Evolutionary conservation across 2,329 filamentous ascomycete species (phyloP), one percentile per base, ranked within the genome.

Genomic region (Xylariaceae sp.): DNA sequence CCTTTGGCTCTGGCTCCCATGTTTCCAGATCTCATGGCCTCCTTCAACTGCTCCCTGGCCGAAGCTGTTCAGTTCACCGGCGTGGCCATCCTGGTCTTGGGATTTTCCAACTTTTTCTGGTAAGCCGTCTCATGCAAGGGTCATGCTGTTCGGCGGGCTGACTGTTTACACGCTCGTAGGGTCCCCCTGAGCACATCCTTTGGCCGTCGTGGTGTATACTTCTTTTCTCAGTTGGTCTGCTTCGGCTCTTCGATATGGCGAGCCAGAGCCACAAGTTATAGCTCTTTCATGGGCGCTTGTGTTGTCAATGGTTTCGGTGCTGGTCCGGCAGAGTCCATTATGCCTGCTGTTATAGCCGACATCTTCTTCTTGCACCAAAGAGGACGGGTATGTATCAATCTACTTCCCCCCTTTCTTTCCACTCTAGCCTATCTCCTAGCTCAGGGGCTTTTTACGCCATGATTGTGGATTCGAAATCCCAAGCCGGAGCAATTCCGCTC

Each of bases 1-100:
- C 52, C 56, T 8, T 48, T 60, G 21, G 51, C 56, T 29, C 56
- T 60, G 33, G 45, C 57, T 29, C 56, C 57, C 10, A 39, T 61
- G 38, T 29, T 29, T 18, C n/a, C n/a, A n/a, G n/a, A n/a, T n/a
- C n/a, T n/a, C n/a, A n/a, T n/a, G n/a, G n/a, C n/a, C n/a, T n/a
- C n/a, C n/a, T n/a, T n/a, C n/a, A 7, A 29, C 13, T 15, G 27
- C 27, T 16, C 13, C 13, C 13, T 29, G 13, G 24, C 32, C 4
- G 32, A 34, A 8, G 32, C 29, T 9, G 19, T 28, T 2, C 32
- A 28, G 18, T 29, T 59, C 7, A 45, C 54, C 2, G 44, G 57
- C 37, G 53, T 43, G 9, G 49, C 49, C 5, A 53, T 52, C 35
- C 51, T 59, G 37, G 49, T 53, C 3, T 47, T 58, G 2, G 56